phyloP scores from a whole-genome alignment of 1,284 basidiomycete genomes.

The Leccinum laetum region DNA sequence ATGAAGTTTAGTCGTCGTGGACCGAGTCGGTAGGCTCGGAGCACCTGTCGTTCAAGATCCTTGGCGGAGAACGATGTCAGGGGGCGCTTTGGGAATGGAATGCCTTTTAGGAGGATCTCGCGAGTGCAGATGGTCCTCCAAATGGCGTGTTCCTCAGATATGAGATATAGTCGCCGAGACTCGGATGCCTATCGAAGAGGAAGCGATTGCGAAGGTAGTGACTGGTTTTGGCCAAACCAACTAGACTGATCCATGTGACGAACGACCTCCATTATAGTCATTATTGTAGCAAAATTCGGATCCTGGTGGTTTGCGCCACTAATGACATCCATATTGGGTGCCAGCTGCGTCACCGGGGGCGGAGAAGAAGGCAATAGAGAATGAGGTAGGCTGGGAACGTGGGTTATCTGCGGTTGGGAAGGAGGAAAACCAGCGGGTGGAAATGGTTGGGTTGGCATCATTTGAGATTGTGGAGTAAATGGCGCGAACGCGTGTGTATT shows the following conservation, averaged over 20 bases:
- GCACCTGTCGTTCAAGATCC: slow-evolving; percentile 46
- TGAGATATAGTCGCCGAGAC: slow-evolving; percentile 38
- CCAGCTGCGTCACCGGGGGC: slow-evolving; percentile 14
- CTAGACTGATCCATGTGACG: slow-evolving; percentile 29
- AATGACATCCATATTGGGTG: slow-evolving; percentile 12
- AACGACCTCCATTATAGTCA: slow-evolving; percentile 36
- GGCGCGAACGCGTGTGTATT: slow-evolving; percentile 15
- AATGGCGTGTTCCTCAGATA: slow-evolving; percentile 48
- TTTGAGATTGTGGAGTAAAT: slow-evolving; percentile 19
- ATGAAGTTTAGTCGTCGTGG: slow-evolving; percentile 22
- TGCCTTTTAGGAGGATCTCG: slow-evolving; percentile 43
- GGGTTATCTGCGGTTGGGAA: slow-evolving; percentile 18
- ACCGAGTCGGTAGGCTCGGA: slow-evolving; percentile 45
- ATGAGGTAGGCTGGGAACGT: slow-evolving; percentile 13
- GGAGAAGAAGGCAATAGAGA: slow-evolving; percentile 16
- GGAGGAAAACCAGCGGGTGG: slow-evolving; percentile 17
- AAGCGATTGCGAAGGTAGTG: slow-evolving; percentile 16
- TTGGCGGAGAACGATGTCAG: slow-evolving; percentile 34
- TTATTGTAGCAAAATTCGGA: slow-evolving; percentile 28
- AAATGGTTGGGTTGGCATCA: slow-evolving; percentile 19
- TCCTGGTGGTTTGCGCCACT: slow-evolving; percentile 20
- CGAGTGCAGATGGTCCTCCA: slow-evolving; percentile 52
- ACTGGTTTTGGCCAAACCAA: slow-evolving; percentile 21
- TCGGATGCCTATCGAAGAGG: slow-evolving; percentile 40
- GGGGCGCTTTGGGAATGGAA: slow-evolving; percentile 44